Evolutionary conservation across 1,284 basidiomycete genomes (phyloP).

Genomic region (Singerocomus inundabilis): DNA sequence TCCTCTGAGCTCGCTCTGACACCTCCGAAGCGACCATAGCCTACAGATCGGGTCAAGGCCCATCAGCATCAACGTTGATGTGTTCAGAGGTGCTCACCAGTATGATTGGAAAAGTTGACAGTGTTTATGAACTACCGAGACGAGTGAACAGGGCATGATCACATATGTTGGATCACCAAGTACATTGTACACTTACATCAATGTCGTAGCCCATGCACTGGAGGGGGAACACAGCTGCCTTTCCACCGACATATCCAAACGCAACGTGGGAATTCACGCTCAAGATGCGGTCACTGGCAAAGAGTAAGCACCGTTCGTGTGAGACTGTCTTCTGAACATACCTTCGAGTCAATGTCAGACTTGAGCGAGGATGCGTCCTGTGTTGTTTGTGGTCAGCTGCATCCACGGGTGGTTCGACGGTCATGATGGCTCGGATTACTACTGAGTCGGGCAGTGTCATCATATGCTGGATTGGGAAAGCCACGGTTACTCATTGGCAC

Average conservation of each 20-base stretch:
- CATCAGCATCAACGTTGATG: neutral
- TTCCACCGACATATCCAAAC: conserved; percentile 93
- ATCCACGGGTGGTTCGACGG: neutral
- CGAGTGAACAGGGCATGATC: conserved; percentile 15
- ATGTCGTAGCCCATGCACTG: conserved; percentile 96
- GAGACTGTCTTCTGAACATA: neutral
- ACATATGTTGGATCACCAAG: neutral
- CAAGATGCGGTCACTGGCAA: conserved; percentile 47
- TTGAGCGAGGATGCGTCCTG: neutral
- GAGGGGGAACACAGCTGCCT: conserved; percentile 93
- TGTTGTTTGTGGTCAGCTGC: neutral
- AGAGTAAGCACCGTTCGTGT: conserved; percentile 13
- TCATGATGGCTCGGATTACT: neutral
- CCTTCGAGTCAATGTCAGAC: conserved; percentile 4
- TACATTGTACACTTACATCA: conserved; percentile 66
- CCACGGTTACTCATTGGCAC: conserved; percentile 18
- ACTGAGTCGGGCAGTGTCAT: no score
- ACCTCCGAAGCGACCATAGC: conserved; percentile 76
- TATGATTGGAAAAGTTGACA: conserved; percentile 94
- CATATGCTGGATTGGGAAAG: conserved; percentile 14
- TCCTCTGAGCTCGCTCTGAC: conserved; percentile 71
- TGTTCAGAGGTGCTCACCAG: conserved; percentile 54
- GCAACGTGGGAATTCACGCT: conserved; percentile 94
- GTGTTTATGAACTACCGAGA: conserved; percentile 86
- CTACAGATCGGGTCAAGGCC: conserved; percentile 39